Evolutionary conservation across 2,329 filamentous ascomycete genomes (phyloP), one percentile per base, ranked within the genome.

Genomic region (Apiospora phragmitis): DNA sequence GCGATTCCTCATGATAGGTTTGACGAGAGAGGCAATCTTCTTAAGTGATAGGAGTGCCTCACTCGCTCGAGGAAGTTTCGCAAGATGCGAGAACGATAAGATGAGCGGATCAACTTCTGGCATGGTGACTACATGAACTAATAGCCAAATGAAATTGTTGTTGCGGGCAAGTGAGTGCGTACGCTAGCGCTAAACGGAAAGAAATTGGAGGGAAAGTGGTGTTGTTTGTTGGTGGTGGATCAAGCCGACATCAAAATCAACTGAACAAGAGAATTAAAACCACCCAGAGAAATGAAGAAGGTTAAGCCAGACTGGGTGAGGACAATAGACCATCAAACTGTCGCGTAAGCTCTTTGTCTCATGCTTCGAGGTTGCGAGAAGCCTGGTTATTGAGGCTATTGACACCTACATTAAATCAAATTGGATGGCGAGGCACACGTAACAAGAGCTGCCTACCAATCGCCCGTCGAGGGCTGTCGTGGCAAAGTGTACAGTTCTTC

Each of bases 1-100:
- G 59, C 93, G 90, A 66, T 94, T 94, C 74, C 94, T 88, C 95
- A 98, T 98, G 73, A 98, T 93, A 24, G 95, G 95, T 80, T 97
- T 98, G 72, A 98, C 95, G 70, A 97, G 83, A 35, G 94, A 97
- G 3, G 94, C 94, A 51, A 97, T 87, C 81, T 93, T 95, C 76
- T 91, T 92, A 32, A 98, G 86, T 70, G 89, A 89, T 45, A 89
- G 82, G 24, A 89, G 78, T 18, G 87, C 87, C 71, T 89, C 87
- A 21, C 79, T 77, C 26, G 85, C 83, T 2, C 86, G 83, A 1
- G 84, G 82, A 42, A 87, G 82, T 29, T 82, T 77, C 11, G 78
- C 79, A 69, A 89, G 76, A 74, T 89, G 87, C 45, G 84, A 84
- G 76, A 84, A 89, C 9, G 83, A 83, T 24, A 80, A 75, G 6